Percentiles rank a stretch among this genome's conserved stretches.
phyloP scores from a whole-genome alignment of 768 basidiomycete genomes.

The Naganishia kalamii region DNA sequence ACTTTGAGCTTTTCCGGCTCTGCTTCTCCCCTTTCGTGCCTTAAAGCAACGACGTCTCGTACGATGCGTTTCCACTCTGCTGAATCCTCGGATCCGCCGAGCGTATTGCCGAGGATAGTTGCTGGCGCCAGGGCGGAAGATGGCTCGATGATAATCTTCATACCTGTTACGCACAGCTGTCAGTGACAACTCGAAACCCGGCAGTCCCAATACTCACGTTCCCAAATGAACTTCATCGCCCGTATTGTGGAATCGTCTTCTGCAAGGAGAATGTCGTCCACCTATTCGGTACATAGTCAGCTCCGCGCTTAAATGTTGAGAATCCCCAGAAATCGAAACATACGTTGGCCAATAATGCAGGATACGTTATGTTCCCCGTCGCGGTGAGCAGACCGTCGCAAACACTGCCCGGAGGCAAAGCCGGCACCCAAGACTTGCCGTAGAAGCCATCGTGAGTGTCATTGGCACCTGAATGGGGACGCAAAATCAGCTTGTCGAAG shows the following conservation, averaged over 20 bases:
- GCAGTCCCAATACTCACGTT: background rate
- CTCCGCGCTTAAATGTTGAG: too few species aligned
- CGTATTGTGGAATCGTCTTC: slow-evolving; percentile 13
- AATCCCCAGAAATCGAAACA: too few species aligned
- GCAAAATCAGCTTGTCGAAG: background rate
- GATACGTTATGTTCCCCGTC: slow-evolving; percentile 11
- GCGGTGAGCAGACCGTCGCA: slow-evolving; percentile 20
- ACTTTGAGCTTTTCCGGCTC: background rate
- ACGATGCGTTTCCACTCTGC: slow-evolving; percentile 6
- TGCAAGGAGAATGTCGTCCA: slow-evolving; percentile 13
- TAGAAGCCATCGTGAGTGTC: slow-evolving; percentile 5
- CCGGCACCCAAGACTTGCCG: slow-evolving; percentile 9
- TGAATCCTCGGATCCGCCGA: background rate
- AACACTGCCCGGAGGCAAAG: slow-evolving; percentile 7
- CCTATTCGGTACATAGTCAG: background rate
- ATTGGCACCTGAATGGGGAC: background rate
- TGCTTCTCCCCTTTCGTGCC: background rate
- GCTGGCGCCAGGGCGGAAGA: slow-evolving; percentile 12
- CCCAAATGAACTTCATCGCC: slow-evolving; percentile 20
- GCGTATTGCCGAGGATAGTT: slow-evolving; percentile 9
- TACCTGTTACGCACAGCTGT: background rate
- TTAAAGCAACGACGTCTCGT: background rate
- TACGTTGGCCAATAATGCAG: slow-evolving; percentile 1
- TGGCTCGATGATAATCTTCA: slow-evolving; percentile 22
- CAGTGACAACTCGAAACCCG: background rate